A percentile compares a stretch with the other conserved stretches of the same genome.
phyloP scores from a whole-genome alignment of 108 stramenopile species.

The Nitzschia palea region DNA sequence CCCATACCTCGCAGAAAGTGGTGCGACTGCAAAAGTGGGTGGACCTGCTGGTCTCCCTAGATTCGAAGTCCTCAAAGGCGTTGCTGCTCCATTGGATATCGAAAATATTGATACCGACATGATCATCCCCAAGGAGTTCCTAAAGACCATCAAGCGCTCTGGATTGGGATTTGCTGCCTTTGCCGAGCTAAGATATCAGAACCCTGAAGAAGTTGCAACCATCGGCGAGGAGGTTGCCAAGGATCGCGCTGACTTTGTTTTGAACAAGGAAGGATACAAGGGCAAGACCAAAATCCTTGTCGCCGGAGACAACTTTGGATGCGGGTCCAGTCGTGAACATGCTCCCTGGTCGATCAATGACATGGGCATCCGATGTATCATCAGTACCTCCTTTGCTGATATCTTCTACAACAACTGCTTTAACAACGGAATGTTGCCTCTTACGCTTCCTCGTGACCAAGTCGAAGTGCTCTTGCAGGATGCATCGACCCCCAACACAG shows the following conservation, averaged over 20 bases:
- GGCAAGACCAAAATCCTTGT: constrained; percentile 75
- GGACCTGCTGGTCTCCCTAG: constrained; percentile 69
- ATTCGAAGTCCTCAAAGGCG: constrained; percentile 70
- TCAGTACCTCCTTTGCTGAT: constrained; percentile 91
- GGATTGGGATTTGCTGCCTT: constrained; percentile 94
- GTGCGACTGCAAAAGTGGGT: constrained; percentile 6
- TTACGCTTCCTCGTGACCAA: constrained; percentile 72
- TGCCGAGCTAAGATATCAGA: constrained; percentile 88
- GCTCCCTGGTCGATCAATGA: constrained; percentile 96
- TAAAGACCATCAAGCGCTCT: constrained; percentile 93
- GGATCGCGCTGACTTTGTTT: constrained; percentile 70
- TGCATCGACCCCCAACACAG: constrained; percentile 66
- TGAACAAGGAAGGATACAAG: constrained; percentile 85
- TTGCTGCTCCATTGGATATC: constrained; percentile 89
- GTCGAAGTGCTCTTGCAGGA: constrained; percentile 76
- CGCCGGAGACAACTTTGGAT: constrained; percentile 94
- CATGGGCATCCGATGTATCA: constrained; percentile 90
- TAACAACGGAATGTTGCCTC: constrained; percentile 95
- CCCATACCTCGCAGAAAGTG: constrained; percentile 57
- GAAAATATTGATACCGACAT: constrained; percentile 97
- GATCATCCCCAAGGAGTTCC: constrained; percentile 96
- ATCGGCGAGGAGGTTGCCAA: constrained; percentile 82
- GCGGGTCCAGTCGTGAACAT: constrained; percentile 90
- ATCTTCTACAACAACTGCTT: constrained; percentile 98
- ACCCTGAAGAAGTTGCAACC: constrained; percentile 86